Conservation (phyloP, 169 alveolate species). For the Babesia ovata region DNA sequence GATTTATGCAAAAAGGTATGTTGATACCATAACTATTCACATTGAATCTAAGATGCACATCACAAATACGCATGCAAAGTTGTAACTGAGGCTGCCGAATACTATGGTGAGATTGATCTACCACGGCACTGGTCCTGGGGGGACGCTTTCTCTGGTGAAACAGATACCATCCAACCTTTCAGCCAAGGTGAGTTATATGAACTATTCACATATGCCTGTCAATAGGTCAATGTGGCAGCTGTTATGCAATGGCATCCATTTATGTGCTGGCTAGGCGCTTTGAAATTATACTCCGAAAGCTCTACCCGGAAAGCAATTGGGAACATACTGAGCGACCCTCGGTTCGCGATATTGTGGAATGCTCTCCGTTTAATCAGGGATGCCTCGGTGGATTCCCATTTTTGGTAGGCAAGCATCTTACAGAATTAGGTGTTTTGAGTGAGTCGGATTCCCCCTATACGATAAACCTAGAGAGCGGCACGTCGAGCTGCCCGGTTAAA, state of each 20-base stretch:
- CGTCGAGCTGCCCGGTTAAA: constrained; percentile 2
- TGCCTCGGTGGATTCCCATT: constrained; percentile 90
- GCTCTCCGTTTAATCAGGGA: constrained; percentile 86
- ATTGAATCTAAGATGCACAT: not conserved
- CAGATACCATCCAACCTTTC: constrained; percentile 45
- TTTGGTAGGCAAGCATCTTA: constrained; percentile 86
- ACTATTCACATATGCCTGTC: not conserved
- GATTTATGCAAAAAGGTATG: constrained; percentile 33
- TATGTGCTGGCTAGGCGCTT: constrained; percentile 84
- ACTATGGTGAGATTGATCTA: constrained; percentile 51
- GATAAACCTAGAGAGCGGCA: constrained; percentile 3
- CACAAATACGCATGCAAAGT: constrained; percentile 2
- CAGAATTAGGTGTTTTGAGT: constrained; percentile 80
- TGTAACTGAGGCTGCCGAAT: not conserved
- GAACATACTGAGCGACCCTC: constrained; percentile 52
- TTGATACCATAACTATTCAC: not conserved
- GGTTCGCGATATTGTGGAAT: constrained; percentile 49
- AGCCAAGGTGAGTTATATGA: constrained; percentile 35
- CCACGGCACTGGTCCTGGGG: constrained; percentile 79
- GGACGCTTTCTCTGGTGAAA: constrained; percentile 73
- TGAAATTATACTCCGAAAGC: constrained; percentile 78
- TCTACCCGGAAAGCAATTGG: constrained; percentile 61
- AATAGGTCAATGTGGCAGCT: constrained; percentile 90
- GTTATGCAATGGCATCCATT: constrained; percentile 90
- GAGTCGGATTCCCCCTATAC: constrained; percentile 45